Evolutionary conservation across 352 stramenopile genomes (phyloP).

Genomic region (Phytopythium litorale): DNA sequence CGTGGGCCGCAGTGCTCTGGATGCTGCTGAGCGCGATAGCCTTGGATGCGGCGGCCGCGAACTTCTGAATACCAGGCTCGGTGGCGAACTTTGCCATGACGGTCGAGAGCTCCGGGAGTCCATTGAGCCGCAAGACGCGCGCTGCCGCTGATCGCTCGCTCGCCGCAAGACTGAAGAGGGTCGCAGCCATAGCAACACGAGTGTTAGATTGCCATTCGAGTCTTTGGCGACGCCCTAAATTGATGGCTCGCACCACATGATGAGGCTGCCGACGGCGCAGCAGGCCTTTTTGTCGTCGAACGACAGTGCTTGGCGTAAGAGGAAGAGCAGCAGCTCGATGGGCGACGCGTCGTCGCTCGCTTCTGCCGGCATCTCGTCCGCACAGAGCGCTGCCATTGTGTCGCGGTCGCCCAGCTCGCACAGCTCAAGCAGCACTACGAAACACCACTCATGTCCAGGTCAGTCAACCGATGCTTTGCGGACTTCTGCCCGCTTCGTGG

Average conservation of each 20-base stretch:
- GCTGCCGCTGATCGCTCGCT: slow-evolving; percentile 46
- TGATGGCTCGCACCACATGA: slow-evolving; percentile 51
- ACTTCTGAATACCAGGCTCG: slow-evolving; percentile 68
- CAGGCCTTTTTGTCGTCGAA: slow-evolving; percentile 81
- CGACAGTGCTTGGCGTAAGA: slow-evolving; percentile 64
- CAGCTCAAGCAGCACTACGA: slow-evolving; percentile 60
- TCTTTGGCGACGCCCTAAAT: neutral
- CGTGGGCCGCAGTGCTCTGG: slow-evolving; percentile 5
- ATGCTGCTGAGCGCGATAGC: slow-evolving; percentile 56
- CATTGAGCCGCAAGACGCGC: slow-evolving; percentile 53
- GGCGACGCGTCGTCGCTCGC: slow-evolving; percentile 35
- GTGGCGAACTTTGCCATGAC: slow-evolving; percentile 70
- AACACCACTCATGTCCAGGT: neutral
- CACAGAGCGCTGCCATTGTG: slow-evolving; percentile 51
- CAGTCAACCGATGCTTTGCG: neutral
- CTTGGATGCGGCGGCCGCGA: slow-evolving; percentile 48
- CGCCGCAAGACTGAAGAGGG: slow-evolving; percentile 37
- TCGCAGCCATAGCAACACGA: neutral
- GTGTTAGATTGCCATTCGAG: too few species aligned
- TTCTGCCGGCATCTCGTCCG: slow-evolving; percentile 12
- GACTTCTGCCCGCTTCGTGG: neutral
- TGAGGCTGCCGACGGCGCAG: slow-evolving; percentile 65
- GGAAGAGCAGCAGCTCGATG: slow-evolving; percentile 65
- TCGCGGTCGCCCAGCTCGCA: slow-evolving; percentile 61
- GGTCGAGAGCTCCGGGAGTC: slow-evolving; percentile 63